Conservation (phyloP, 129 eudicot species). For the Deinandra increscens region DNA sequence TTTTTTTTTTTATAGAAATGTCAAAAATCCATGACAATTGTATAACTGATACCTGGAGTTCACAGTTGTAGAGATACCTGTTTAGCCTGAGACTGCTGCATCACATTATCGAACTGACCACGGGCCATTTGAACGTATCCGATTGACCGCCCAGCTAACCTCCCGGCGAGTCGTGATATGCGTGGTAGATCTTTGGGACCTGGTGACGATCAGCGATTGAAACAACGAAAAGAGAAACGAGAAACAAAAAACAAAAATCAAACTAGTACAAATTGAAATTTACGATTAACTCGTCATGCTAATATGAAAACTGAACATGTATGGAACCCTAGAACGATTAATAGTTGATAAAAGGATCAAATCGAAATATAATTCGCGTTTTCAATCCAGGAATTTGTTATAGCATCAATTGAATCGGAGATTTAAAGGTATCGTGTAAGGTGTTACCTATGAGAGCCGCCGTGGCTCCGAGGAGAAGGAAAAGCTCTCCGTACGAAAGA, state of each 20-base stretch:
- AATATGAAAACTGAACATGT: constrained; percentile 3
- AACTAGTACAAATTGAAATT: not conserved
- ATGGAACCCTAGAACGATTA: not conserved
- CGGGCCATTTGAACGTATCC: constrained; percentile 91
- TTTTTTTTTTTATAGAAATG: not conserved
- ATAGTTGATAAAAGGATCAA: not conserved
- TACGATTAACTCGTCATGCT: not conserved
- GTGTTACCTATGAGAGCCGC: constrained; percentile 77
- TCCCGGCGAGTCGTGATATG: constrained; percentile 71
- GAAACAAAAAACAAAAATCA: not conserved
- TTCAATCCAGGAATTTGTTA: not conserved
- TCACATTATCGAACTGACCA: constrained; percentile 85
- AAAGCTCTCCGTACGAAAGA: constrained; percentile 78
- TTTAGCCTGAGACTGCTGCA: constrained; percentile 90
- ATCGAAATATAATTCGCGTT: not conserved
- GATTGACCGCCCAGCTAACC: constrained; percentile 74
- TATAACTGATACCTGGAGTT: not conserved
- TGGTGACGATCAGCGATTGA: constrained; percentile 6
- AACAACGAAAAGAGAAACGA: not conserved
- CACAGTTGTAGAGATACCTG: constrained; percentile 47
- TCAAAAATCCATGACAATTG: not conserved
- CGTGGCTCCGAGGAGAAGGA: constrained; percentile 78
- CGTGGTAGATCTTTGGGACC: constrained; percentile 85
- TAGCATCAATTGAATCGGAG: constrained; percentile 6
- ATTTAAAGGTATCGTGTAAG: not conserved